A percentile compares a stretch with the other conserved stretches of the same genome.
These are phyloP conservation scores for Pelargonium fulgidum DNA, from an alignment of 441 rosid genomes.

Conservation along the genomic window DNA sequence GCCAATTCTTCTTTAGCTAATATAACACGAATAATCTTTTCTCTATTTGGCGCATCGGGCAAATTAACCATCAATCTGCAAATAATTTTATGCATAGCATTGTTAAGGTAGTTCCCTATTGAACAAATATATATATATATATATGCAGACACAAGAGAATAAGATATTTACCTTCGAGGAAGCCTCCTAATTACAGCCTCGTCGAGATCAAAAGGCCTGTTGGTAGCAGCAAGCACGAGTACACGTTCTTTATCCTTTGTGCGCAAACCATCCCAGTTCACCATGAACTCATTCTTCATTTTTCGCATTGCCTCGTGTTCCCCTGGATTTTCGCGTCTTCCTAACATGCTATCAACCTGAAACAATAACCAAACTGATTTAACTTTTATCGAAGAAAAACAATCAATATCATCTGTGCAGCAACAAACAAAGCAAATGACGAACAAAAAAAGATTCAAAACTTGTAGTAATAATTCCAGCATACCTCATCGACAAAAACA, in stretches of 20 bases:
- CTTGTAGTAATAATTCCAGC: conserved; percentile 14
- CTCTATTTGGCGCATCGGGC: conserved; percentile 82
- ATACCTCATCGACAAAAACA: conserved; percentile 95
- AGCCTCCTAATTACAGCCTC: conserved; percentile 99
- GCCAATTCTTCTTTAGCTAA: conserved; percentile 84
- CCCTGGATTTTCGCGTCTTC: conserved; percentile 97
- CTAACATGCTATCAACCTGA: conserved; percentile 99
- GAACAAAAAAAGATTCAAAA: not conserved
- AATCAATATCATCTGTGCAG: not conserved
- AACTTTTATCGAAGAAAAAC: not conserved
- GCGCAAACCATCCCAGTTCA: conserved; percentile 96
- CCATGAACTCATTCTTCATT: conserved; percentile 99
- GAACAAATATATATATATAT: not conserved
- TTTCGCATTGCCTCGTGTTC: conserved; percentile 99
- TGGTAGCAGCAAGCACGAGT: conserved; percentile 93
- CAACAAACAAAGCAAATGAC: not conserved
- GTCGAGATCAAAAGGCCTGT: conserved; percentile 96
- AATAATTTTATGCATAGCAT: conserved; percentile 1
- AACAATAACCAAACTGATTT: conserved; percentile 15
- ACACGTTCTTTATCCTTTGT: conserved; percentile 96
- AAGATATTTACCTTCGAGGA: conserved; percentile 61
- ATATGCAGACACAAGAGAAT: not conserved
- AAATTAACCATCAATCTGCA: conserved; percentile 92
- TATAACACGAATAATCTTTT: conserved; percentile 71
- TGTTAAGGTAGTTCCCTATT: not conserved